Conservation (phyloP, 768 basidiomycete species). For the Nidularia pulvinata region DNA sequence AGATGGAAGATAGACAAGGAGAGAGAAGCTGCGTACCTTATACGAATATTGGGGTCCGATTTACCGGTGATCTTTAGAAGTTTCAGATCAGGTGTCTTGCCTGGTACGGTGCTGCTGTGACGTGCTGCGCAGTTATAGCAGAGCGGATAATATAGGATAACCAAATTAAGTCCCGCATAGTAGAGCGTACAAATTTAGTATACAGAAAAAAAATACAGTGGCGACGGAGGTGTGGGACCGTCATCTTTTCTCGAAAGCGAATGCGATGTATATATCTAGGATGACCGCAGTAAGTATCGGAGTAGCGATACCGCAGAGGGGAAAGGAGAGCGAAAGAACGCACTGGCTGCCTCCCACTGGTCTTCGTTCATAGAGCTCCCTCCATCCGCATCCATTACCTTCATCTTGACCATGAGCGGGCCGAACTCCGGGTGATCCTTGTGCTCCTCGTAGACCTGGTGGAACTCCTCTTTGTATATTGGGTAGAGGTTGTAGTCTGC, state of each 20-base stretch:
- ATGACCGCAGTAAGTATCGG: neutral
- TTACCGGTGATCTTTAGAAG: no score
- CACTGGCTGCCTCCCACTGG: constrained; percentile 99
- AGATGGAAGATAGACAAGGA: no score
- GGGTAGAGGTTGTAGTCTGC: constrained; percentile 74
- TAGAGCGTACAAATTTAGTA: neutral
- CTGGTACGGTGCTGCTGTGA: no score
- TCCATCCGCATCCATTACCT: constrained; percentile 83
- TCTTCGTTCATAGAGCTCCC: constrained; percentile 93
- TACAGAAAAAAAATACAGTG: neutral
- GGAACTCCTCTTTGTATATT: constrained; percentile 87
- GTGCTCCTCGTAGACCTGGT: constrained; percentile 85
- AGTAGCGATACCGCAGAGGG: no score
- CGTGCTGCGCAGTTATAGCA: no score
- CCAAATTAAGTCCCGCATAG: no score
- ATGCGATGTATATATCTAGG: constrained; percentile 90
- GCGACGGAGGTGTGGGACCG: no score
- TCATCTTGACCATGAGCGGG: constrained; percentile 87
- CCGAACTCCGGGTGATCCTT: constrained; percentile 79
- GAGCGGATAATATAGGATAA: no score
- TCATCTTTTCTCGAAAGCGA: constrained; percentile 80
- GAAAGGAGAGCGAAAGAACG: constrained; percentile 35
- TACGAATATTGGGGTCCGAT: no score
- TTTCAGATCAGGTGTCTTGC: no score
- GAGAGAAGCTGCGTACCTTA: no score